Evolutionary conservation across 2,329 filamentous ascomycete species (phyloP).

Genomic region (Fusarium sp.): DNA sequence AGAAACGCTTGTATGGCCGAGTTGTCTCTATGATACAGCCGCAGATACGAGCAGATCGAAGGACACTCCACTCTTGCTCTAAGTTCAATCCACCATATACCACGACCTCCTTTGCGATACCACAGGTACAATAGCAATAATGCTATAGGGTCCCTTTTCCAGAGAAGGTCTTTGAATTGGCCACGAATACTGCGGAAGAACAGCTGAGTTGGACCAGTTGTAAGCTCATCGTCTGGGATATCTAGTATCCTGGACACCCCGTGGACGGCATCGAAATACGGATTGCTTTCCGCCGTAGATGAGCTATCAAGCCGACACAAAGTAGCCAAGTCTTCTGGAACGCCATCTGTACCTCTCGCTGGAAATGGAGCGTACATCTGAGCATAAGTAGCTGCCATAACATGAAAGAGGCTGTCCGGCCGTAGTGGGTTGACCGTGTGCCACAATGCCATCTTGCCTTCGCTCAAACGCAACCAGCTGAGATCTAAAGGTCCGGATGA

Average conservation of each 20-base stretch:
- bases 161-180: constrained; percentile 48
- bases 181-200: constrained; percentile 52
- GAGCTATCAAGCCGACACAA: constrained; percentile 42
- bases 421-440: constrained; percentile 49
- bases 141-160: constrained; percentile 50
- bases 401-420: constrained; percentile 49
- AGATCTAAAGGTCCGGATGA: constrained; percentile 40
- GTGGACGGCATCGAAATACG: constrained; percentile 54
- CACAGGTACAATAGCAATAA: constrained; percentile 56
- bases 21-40: constrained; percentile 44
- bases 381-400: constrained; percentile 50
- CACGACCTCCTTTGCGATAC: constrained; percentile 54
- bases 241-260: constrained; percentile 47
- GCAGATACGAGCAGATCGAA: constrained; percentile 54
- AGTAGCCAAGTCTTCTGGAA: constrained; percentile 39
- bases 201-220: constrained; percentile 46
- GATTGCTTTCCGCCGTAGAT: constrained; percentile 50
- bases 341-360: constrained; percentile 37
- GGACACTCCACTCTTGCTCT: constrained; percentile 56
- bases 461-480: constrained; percentile 50
- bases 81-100: constrained; percentile 58
- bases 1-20: constrained; percentile 47
- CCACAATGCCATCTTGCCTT: constrained; percentile 54
- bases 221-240: constrained; percentile 46
- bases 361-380: constrained; percentile 52